These are phyloP conservation scores for Flaveria brownii DNA, from an alignment of 129 eudicot genomes.

Conservation along the genomic window DNA sequence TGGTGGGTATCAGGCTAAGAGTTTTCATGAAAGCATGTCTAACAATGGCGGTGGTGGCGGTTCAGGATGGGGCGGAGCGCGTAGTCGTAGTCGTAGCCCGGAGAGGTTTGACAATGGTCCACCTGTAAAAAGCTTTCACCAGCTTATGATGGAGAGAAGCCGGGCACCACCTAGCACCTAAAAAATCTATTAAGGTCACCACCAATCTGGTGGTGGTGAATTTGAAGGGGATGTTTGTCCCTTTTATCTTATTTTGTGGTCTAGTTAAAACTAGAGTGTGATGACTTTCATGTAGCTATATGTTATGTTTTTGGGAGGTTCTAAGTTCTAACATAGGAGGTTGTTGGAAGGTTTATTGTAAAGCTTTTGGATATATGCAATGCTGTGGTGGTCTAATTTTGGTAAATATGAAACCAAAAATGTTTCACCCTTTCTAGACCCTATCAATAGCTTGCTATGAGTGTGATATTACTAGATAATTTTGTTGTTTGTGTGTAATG, in stretches of 20 bases:
- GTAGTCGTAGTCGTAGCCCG: slow-evolving; percentile 62
- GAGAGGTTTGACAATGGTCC: slow-evolving; percentile 48
- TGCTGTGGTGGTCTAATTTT: slow-evolving; percentile 17
- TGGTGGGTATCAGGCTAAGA: slow-evolving; percentile 46
- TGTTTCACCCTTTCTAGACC: background rate
- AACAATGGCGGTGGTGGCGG: slow-evolving; percentile 39
- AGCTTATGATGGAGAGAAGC: slow-evolving; percentile 49
- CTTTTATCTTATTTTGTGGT: slow-evolving; percentile 22
- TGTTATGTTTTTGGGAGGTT: slow-evolving; percentile 31
- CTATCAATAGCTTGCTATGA: too few relatives aligned
- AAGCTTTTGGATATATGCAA: slow-evolving; percentile 24
- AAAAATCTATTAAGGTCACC: slow-evolving; percentile 1
- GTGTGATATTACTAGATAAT: background rate
- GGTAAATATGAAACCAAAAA: background rate
- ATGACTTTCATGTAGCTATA: background rate
- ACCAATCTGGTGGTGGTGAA: slow-evolving; percentile 8
- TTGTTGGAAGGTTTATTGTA: slow-evolving; percentile 26
- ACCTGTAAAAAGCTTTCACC: slow-evolving; percentile 53
- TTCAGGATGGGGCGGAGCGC: slow-evolving; percentile 45
- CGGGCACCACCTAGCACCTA: slow-evolving; percentile 36
- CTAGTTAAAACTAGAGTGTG: slow-evolving; percentile 17
- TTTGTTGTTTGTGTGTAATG: too few relatives aligned
- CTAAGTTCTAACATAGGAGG: slow-evolving; percentile 31
- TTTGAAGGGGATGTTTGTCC: background rate
- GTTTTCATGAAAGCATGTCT: slow-evolving; percentile 59